Conservation (phyloP, 805 yeast genomes). For the Kodamaea kakaduensis region DNA sequence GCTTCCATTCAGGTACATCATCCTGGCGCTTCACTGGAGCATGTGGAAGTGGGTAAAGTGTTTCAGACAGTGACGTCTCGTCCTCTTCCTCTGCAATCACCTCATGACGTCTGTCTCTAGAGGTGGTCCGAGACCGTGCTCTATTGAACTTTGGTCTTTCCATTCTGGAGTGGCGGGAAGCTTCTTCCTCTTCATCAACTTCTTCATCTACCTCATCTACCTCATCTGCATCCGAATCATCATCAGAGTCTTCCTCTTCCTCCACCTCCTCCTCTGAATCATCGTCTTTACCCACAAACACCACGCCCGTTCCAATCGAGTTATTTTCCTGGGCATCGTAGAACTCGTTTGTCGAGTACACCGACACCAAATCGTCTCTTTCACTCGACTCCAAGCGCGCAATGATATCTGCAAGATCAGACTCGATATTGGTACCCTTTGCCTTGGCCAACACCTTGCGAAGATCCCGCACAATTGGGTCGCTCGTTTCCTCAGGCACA, state of each 20-base stretch:
- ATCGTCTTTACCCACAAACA: constrained; percentile 35
- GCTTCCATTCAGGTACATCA: constrained; percentile 54
- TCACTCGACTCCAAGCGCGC: constrained; percentile 1
- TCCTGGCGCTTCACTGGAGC: constrained; percentile 48
- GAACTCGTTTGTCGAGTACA: constrained; percentile 26
- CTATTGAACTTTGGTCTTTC: background rate
- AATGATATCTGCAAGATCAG: constrained; percentile 5
- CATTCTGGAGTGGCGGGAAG: background rate
- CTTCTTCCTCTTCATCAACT: constrained; percentile 10
- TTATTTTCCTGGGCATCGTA: constrained; percentile 64
- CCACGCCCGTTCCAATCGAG: constrained; percentile 47
- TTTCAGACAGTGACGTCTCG: constrained; percentile 10
- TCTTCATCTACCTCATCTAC: constrained; percentile 12
- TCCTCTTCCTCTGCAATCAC: constrained; percentile 4
- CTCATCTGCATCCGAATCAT: background rate
- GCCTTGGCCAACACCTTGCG: constrained; percentile 4
- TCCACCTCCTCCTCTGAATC: constrained; percentile 6
- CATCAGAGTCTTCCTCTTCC: constrained; percentile 8
- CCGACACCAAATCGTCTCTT: constrained; percentile 30
- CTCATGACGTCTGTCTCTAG: background rate
- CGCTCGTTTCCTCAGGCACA: constrained; percentile 6
- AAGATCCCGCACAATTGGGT: constrained; percentile 7
- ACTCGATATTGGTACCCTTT: constrained; percentile 3
- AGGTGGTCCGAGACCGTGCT: background rate
- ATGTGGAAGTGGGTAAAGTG: constrained; percentile 67